Conservation (phyloP, 139 green algal genomes). For the Volvox africanus region DNA sequence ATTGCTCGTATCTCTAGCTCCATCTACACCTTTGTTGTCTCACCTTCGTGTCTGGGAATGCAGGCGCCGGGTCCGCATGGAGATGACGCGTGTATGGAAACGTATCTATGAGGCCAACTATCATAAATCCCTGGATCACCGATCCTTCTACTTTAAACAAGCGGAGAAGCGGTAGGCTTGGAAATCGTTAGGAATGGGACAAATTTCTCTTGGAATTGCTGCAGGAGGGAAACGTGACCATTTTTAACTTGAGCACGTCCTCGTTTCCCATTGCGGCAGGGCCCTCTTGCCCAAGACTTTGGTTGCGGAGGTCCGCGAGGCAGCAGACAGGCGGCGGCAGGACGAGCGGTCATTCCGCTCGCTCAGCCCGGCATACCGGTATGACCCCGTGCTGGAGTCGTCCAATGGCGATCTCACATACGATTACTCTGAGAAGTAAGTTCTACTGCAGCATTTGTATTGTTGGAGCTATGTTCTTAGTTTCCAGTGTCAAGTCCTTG, state of each 20-base stretch:
- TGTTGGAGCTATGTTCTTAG: too few relatives aligned
- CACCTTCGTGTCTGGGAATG: not conserved
- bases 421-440: conserved; percentile 76
- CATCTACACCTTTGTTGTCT: not conserved
- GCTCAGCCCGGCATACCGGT: conserved; percentile 59
- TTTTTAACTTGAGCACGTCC: not conserved
- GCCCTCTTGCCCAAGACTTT: conserved; percentile 90
- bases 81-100: conserved; percentile 89
- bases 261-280: conserved; percentile 60
- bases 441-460: too few relatives aligned
- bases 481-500: too few relatives aligned
- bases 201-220: not conserved
- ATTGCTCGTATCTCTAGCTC: not conserved
- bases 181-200: not conserved
- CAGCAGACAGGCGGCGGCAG: conserved; percentile 78
- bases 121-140: conserved; percentile 98
- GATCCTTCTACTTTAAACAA: conserved; percentile 99
- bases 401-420: conserved; percentile 78
- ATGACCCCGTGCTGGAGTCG: conserved; percentile 45
- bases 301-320: conserved; percentile 91
- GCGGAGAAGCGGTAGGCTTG: conserved; percentile 38
- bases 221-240: too few relatives aligned
- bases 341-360: conserved; percentile 62
- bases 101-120: conserved; percentile 97
- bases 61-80: conserved; percentile 71